Conservation (phyloP, 1,284 basidiomycete species). For the Neotropicomus parvogracilis region DNA sequence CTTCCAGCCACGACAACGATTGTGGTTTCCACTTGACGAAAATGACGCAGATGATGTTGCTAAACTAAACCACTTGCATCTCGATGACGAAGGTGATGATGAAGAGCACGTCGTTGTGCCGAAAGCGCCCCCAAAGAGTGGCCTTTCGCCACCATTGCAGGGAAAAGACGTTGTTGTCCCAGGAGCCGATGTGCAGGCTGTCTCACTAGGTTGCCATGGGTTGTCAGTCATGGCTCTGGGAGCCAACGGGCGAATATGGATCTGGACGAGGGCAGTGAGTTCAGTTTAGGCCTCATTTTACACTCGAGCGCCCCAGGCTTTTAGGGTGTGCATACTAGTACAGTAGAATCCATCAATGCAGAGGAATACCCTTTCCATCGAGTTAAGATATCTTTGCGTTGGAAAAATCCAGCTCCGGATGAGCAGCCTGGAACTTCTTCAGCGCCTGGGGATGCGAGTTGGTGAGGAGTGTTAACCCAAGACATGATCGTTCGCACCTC, state of each 20-base stretch:
- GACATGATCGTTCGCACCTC: slow-evolving; percentile 49
- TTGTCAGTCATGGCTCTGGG: slow-evolving; percentile 36
- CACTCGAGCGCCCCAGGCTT: not conserved
- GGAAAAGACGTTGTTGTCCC: slow-evolving; percentile 23
- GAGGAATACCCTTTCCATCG: not conserved
- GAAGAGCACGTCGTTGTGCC: slow-evolving; percentile 10
- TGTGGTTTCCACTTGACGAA: slow-evolving; percentile 24
- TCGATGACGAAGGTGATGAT: slow-evolving; percentile 34
- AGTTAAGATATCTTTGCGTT: slow-evolving; percentile 82
- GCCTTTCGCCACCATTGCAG: slow-evolving; percentile 22
- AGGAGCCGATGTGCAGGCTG: slow-evolving; percentile 30
- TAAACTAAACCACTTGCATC: slow-evolving; percentile 17
- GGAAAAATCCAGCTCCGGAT: slow-evolving; percentile 94
- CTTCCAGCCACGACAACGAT: slow-evolving; percentile 37
- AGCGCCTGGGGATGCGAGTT: slow-evolving; percentile 53
- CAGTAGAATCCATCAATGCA: not conserved
- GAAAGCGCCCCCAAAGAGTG: not conserved
- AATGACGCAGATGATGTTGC: slow-evolving; percentile 15
- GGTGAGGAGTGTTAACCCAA: not conserved
- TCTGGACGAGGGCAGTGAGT: slow-evolving; percentile 26
- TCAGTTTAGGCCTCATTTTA: slow-evolving; percentile 7
- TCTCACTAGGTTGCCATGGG: slow-evolving; percentile 43
- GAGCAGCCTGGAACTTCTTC: slow-evolving; percentile 83
- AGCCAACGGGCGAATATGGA: slow-evolving; percentile 24
- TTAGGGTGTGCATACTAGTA: not conserved